phyloP scores from a whole-genome alignment of 176 grass and related monocot species.

The Eremochloa ophiuroides region DNA sequence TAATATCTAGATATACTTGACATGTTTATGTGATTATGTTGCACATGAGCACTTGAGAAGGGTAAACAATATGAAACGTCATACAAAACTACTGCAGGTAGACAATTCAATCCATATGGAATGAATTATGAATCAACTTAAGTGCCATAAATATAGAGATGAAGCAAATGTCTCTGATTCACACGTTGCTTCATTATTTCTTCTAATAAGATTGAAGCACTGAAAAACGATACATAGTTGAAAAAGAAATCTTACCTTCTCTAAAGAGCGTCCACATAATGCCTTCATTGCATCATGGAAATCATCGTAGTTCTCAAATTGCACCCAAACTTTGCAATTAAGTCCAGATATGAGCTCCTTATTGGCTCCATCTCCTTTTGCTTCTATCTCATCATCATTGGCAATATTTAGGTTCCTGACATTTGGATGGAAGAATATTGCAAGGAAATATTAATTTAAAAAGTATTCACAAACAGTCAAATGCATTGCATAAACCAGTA shows the following conservation, averaged over 20 bases:
- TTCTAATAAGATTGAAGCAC: not conserved
- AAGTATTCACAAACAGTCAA: not conserved
- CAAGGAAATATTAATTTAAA: slow-evolving; percentile 18
- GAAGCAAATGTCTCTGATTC: not conserved
- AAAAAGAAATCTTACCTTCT: slow-evolving; percentile 57
- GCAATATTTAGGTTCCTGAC: slow-evolving; percentile 70
- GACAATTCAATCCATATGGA: not conserved
- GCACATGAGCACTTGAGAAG: not conserved
- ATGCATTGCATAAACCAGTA: not conserved
- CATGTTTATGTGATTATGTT: not conserved
- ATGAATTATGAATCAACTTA: not conserved
- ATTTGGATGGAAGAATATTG: slow-evolving; percentile 35
- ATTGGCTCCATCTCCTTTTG: slow-evolving; percentile 34
- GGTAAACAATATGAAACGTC: not conserved
- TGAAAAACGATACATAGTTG: not conserved
- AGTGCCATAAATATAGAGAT: not conserved
- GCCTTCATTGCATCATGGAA: slow-evolving; percentile 83
- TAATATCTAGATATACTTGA: not conserved
- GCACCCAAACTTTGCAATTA: slow-evolving; percentile 88
- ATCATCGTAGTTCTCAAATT: slow-evolving; percentile 80
- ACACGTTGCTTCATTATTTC: not conserved
- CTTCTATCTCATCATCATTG: slow-evolving; percentile 53
- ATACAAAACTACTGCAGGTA: slow-evolving; percentile 1
- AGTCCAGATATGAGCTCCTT: slow-evolving; percentile 72
- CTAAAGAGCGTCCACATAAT: slow-evolving; percentile 72